Evolutionary conservation across 177 flowering plant genomes (phyloP), one percentile per base, ranked within the genome.

Genomic region (Tripterygium wilfordii): DNA sequence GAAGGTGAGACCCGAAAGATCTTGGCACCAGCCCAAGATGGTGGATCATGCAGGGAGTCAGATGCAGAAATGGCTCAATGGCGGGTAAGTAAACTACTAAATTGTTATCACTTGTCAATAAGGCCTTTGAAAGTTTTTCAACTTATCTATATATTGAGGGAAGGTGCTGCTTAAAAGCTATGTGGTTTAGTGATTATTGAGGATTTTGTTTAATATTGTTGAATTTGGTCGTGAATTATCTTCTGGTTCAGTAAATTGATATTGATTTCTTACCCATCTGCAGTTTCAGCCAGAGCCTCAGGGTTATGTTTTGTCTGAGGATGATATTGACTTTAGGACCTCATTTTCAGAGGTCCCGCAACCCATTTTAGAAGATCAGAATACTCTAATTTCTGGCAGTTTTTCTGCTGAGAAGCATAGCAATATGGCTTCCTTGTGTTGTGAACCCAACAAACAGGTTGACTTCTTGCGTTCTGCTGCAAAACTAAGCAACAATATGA

Each of bases 11-110:
- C 49, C 47, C 30, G 33, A 17, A 62, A 17, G 10, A 24, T 17
- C 49, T 15, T 36, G 36, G 29, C 24, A 24, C 18, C 9, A 51
- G 30, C 13, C 13, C 46, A 37, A 43, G 64, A 47, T 7, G 50
- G 45, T 53, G 64, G 52, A 29, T 61, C 70, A 14, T 55, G 60
- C 45, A 60, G 74, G 36, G 69, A 55, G 17, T 57, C 60, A 32
- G 74, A 68, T 40, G 60, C 48, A 16, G 70, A 68, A 45, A 40
- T 50, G 44, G 25, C 39, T 16, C 59, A 45, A 26, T 5, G 31
- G 21, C 56, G 53, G 56, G 68, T 63, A 48, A 42, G 36, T 19
- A 8, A n/a, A n/a, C n/a, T n/a, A n/a, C n/a, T n/a, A n/a, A n/a
- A n/a, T n/a, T n/a, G n/a, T n/a, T n/a, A n/a, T n/a, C n/a, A n/a